Percentiles rank a stretch among this genome's conserved stretches.
phyloP scores from a whole-genome alignment of 495 filamentous ascomycete species.

The Xylaria telfairii region DNA sequence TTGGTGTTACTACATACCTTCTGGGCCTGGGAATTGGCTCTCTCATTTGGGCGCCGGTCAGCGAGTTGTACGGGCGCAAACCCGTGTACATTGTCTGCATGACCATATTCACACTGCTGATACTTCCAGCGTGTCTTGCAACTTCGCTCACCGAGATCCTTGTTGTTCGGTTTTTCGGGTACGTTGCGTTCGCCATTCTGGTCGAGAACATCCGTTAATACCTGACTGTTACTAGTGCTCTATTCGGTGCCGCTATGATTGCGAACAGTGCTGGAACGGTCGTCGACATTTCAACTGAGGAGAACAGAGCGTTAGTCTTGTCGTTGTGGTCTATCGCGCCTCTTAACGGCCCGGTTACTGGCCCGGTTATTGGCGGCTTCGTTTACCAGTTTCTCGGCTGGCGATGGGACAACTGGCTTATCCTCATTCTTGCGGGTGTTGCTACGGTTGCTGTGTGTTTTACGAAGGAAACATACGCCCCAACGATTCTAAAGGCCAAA shows the following conservation, averaged over 20 bases:
- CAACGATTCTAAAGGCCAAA: constrained; percentile 71
- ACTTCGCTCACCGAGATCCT: constrained; percentile 68
- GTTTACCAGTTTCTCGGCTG: constrained; percentile 79
- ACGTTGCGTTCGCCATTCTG: constrained; percentile 24
- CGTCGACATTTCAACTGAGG: constrained; percentile 74
- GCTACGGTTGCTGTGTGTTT: constrained; percentile 58
- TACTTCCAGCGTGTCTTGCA: constrained; percentile 75
- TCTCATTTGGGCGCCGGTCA: constrained; percentile 73
- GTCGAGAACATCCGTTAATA: background rate
- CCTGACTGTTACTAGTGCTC: constrained; percentile 52
- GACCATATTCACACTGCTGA: constrained; percentile 65
- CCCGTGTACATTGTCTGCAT: constrained; percentile 73
- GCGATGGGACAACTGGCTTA: constrained; percentile 88
- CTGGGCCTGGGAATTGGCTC: constrained; percentile 75
- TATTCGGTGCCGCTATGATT: constrained; percentile 80
- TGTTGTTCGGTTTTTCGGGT: constrained; percentile 75
- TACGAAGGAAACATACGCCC: constrained; percentile 80
- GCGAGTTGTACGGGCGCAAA: constrained; percentile 79
- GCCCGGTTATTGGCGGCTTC: constrained; percentile 77
- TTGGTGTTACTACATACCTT: constrained; percentile 82
- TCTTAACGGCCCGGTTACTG: constrained; percentile 53
- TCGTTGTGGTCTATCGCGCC: constrained; percentile 80
- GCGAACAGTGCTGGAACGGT: constrained; percentile 84
- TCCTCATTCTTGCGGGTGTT: constrained; percentile 69
- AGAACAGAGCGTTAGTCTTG: constrained; percentile 74